Percentiles rank a stretch among this genome's conserved stretches.
phyloP scores from a whole-genome alignment of 257 asterid genomes.

The Solanum ossicruentum region DNA sequence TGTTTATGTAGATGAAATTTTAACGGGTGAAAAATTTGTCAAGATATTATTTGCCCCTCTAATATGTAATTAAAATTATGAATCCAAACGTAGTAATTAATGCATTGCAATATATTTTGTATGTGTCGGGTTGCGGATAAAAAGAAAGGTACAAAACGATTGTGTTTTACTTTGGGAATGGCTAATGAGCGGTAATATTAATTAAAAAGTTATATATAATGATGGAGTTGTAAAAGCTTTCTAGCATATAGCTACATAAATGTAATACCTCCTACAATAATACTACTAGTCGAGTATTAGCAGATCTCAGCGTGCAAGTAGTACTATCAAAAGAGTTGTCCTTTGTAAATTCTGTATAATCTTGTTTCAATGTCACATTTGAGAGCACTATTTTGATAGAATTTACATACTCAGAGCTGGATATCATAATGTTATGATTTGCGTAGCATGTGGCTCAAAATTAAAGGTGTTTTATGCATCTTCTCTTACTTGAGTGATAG shows the following conservation, averaged over 20 bases:
- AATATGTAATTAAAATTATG: no score
- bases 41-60: no score
- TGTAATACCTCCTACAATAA: background rate
- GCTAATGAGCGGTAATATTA: background rate
- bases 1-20: no score
- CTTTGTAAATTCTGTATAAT: background rate
- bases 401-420: background rate
- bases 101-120: no score
- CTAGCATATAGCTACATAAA: background rate
- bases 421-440: background rate
- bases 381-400: background rate
- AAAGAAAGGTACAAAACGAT: background rate
- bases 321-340: background rate
- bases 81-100: no score
- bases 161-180: background rate
- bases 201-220: background rate
- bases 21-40: no score
- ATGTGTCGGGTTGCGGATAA: background rate
- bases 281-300: background rate
- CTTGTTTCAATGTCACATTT: background rate
- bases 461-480: background rate
- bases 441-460: background rate
- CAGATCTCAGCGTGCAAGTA: background rate
- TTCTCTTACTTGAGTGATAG: background rate
- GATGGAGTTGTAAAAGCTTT: background rate